Base-by-base conservation (phyloP, 2,329 filamentous ascomycete genomes). In the Didymella keratinophila region DNA sequence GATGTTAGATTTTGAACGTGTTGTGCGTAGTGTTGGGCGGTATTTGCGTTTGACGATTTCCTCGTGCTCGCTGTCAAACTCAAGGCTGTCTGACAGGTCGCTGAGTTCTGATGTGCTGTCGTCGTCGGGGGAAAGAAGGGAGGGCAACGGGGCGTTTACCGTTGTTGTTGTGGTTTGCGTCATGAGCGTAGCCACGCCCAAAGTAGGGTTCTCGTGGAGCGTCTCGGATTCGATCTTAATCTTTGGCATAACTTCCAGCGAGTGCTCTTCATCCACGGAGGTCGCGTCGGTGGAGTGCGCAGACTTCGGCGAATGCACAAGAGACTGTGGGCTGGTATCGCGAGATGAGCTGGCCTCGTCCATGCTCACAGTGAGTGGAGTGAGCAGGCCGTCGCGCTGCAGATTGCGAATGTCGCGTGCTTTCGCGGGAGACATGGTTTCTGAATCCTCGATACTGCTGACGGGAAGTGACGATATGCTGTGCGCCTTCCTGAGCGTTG, bases 101-200 rank as follows among this genome's bases (percentile, higher is more conserved):
- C 76, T 77, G 53, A 79, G 70, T 30, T 78, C 76, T 42, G 77
- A 79, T 41, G 62, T 58, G 21, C 69, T 72, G 55, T 73, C 70
- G 48, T 74, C 69, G 57, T 72, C 69, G 45, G 56, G 56, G n/a
- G 53, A 51, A 48, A 69, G 65, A 49, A 71, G 69, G 41, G 68
- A 68, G 44, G 64, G 60, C 68, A 67, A 71, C 60, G 64, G 67
- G 59, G 70, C 63, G 59, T 67, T 70, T 67, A 73, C 65, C 62
- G 64, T 72, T 54, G 67, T 68, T 51, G 63, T 68, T 34, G 63
- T 68, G 36, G 64, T 59, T 55, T 73, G 69, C 25, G 68, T 69
- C 53, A 70, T 70, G 54, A 73, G 60, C 30, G 65, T 68, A 44
- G 67, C 68, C n/a, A 73, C 69, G 51, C 70, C 72, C n/a, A 74